Conservation (phyloP, 192 early-diverging fungal species). For the Backusella parvicylindrica region DNA sequence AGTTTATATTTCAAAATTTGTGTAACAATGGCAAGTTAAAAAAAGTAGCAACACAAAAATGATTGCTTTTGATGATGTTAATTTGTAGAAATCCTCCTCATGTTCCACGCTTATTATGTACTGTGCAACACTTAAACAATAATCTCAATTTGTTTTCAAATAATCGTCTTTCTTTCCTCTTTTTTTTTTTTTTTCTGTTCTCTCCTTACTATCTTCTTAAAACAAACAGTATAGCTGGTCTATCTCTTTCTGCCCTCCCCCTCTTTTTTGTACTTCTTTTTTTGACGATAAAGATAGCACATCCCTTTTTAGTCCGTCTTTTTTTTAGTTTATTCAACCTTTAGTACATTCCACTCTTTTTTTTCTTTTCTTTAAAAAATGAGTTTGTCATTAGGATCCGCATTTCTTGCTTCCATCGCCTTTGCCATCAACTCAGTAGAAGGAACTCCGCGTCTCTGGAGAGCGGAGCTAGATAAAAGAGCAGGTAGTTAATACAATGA, state of each 20-base stretch:
- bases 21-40: not conserved
- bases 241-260: not conserved
- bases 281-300: not conserved
- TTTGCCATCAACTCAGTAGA: not conserved
- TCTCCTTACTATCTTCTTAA: not conserved
- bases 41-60: not conserved
- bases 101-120: not conserved
- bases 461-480: not conserved
- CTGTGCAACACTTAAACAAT: not conserved
- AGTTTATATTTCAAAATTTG: not conserved
- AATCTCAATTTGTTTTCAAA: not conserved
- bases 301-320: not conserved
- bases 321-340: not conserved
- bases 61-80: constrained; percentile 2
- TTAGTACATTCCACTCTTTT: not conserved
- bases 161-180: not conserved
- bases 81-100: constrained; percentile 2
- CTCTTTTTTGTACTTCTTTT: not conserved
- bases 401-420: constrained; percentile 9
- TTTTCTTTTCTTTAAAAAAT: not conserved
- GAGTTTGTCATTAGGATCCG: constrained; percentile 1
- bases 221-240: not conserved
- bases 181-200: not conserved
- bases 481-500: not conserved
- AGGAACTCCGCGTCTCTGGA: constrained; percentile 4